Percentiles rank a stretch among this genome's conserved stretches.
Evolutionary conservation across 2,329 filamentous ascomycete species (phyloP).

Genomic region (Verticillium albo-atrum): DNA sequence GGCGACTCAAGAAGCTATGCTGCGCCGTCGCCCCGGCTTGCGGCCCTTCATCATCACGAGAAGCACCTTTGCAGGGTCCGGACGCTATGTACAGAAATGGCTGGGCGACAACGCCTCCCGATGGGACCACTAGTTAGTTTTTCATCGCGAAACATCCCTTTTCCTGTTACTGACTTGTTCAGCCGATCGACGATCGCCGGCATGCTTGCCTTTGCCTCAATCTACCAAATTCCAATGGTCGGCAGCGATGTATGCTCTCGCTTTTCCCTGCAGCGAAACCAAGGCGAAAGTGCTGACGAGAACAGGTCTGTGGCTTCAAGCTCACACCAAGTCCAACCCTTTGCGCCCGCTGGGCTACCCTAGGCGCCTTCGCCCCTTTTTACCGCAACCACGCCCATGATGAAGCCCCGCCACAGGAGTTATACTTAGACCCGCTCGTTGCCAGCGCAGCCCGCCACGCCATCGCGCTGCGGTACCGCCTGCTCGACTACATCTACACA

Average conservation of each 20-base stretch:
- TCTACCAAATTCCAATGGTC: conserved; percentile 66
- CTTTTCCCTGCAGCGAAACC: neutral
- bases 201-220: conserved; percentile 28
- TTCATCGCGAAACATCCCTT: no score
- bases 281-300: neutral
- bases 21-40: conserved; percentile 54
- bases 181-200: conserved; percentile 1
- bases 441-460: conserved; percentile 61
- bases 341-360: conserved; percentile 64
- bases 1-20: conserved; percentile 62
- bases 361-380: conserved; percentile 69
- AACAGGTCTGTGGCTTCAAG: conserved; percentile 66
- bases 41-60: conserved; percentile 72
- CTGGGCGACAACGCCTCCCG: conserved; percentile 53
- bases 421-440: conserved; percentile 64
- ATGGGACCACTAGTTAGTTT: conserved; percentile 47
- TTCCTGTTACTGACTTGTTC: conserved; percentile 1
- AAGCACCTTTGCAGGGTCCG: conserved; percentile 70
- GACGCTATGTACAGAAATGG: conserved; percentile 59
- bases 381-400: conserved; percentile 64
- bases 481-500: conserved; percentile 83
- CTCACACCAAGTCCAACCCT: conserved; percentile 58
- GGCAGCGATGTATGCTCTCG: conserved; percentile 48
- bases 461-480: conserved; percentile 67
- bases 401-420: conserved; percentile 51